A percentile compares a stretch with the other conserved stretches of the same genome.
phyloP scores from a whole-genome alignment of 2,329 filamentous ascomycete species.

The Mycogone perniciosa region DNA sequence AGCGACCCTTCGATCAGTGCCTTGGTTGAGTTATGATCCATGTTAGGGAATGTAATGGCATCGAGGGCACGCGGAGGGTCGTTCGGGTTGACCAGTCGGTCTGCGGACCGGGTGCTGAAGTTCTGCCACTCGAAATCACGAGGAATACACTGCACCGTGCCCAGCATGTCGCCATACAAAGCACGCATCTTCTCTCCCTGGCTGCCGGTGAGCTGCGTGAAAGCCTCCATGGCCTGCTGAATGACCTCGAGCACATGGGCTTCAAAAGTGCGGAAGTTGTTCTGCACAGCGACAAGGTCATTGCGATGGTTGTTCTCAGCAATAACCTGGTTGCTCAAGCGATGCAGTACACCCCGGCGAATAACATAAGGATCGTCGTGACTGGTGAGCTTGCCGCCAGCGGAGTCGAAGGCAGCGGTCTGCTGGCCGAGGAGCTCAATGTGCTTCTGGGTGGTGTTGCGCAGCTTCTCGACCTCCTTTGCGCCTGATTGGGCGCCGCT shows the following conservation, averaged over 20 bases:
- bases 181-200: constrained; percentile 76
- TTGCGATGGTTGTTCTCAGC: constrained; percentile 96
- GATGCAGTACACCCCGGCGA: constrained; percentile 72
- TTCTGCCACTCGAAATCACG: constrained; percentile 87
- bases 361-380: constrained; percentile 84
- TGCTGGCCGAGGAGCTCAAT: constrained; percentile 90
- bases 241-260: constrained; percentile 75
- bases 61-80: constrained; percentile 67
- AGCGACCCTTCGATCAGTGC: constrained; percentile 81
- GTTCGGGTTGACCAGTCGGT: constrained; percentile 71
- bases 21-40: constrained; percentile 72
- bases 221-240: constrained; percentile 75
- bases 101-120: constrained; percentile 66
- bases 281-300: constrained; percentile 86
- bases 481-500: constrained; percentile 74
- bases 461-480: constrained; percentile 88
- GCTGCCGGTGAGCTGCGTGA: constrained; percentile 71
- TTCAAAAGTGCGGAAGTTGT: constrained; percentile 83
- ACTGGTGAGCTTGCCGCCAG: constrained; percentile 63
- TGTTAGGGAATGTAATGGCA: constrained; percentile 78
- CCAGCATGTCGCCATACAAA: constrained; percentile 79
- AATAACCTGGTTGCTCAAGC: constrained; percentile 81
- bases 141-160: constrained; percentile 68
- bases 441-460: constrained; percentile 83
- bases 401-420: constrained; percentile 71